Evolutionary conservation across 441 rosid genomes (phyloP).

Genomic region (Erodium chrysanthum): DNA sequence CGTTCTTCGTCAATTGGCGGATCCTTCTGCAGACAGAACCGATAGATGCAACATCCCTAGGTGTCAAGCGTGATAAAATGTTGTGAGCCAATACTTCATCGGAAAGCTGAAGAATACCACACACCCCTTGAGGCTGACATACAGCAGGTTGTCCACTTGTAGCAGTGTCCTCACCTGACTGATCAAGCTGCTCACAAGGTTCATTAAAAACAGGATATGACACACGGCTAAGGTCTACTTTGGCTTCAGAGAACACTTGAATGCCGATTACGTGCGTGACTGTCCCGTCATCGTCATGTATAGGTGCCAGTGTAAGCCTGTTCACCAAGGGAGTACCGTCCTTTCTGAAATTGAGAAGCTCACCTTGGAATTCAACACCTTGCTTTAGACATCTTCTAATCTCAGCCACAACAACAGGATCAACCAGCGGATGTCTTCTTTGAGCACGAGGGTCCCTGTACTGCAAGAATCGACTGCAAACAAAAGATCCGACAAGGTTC

Average conservation of each 20-base stretch:
- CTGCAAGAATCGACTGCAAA: constrained; percentile 80
- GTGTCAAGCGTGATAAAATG: constrained; percentile 68
- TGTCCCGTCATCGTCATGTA: constrained; percentile 71
- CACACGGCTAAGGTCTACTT: constrained; percentile 58
- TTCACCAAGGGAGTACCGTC: constrained; percentile 86
- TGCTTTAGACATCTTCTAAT: constrained; percentile 74
- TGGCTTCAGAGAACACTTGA: constrained; percentile 73
- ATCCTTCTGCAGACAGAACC: constrained; percentile 61
- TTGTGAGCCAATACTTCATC: constrained; percentile 77
- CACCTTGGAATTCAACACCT: constrained; percentile 85
- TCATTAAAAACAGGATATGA: constrained; percentile 48
- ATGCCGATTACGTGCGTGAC: constrained; percentile 81
- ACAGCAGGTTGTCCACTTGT: not conserved
- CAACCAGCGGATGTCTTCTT: constrained; percentile 82
- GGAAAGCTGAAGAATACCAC: constrained; percentile 62
- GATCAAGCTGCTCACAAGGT: constrained; percentile 31
- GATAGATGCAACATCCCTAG: constrained; percentile 82
- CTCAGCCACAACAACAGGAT: constrained; percentile 65
- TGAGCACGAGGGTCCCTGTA: constrained; percentile 92
- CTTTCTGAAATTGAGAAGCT: constrained; percentile 75
- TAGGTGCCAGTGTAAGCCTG: constrained; percentile 68
- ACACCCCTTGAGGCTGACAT: constrained; percentile 37
- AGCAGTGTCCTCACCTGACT: constrained; percentile 47
- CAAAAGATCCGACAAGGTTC: not conserved
- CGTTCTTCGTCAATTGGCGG: constrained; percentile 63